Conservation (phyloP, 1,139 yeast species). For the Lipomyces yarrowii region DNA sequence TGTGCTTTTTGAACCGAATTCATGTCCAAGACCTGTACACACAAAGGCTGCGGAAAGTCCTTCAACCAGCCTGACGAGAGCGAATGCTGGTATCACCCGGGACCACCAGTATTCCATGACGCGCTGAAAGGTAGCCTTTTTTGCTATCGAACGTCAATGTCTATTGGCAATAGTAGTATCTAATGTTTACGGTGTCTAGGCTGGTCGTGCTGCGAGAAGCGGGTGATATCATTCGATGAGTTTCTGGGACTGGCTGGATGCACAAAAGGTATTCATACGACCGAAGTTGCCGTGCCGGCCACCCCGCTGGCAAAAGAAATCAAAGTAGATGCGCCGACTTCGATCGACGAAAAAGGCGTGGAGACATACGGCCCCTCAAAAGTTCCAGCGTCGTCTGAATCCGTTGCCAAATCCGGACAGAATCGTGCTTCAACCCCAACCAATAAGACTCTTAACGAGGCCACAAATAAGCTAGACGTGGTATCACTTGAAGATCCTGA, state of each 20-base stretch:
- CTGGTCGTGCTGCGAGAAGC: constrained; percentile 34
- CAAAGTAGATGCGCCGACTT: constrained; percentile 8
- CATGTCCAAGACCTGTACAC: constrained; percentile 31
- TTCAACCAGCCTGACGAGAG: constrained; percentile 24
- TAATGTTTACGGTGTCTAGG: constrained; percentile 17
- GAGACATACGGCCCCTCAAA: constrained; percentile 22
- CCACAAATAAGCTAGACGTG: constrained; percentile 13
- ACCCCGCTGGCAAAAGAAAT: constrained; percentile 15
- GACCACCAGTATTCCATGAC: constrained; percentile 35
- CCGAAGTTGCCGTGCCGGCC: constrained; percentile 25
- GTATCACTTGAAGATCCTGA: constrained; percentile 31
- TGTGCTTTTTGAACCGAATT: neutral
- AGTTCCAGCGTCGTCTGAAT: neutral
- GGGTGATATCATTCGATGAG: constrained; percentile 34
- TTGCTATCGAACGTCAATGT: neutral
- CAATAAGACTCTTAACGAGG: constrained; percentile 15
- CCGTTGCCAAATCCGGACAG: neutral
- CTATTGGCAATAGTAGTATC: neutral
- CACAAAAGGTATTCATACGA: constrained; percentile 32
- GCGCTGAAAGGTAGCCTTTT: constrained; percentile 31
- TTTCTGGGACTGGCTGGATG: constrained; percentile 34
- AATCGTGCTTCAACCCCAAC: constrained; percentile 16
- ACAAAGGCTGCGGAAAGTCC: constrained; percentile 30
- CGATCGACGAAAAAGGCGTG: constrained; percentile 24
- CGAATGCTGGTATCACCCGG: constrained; percentile 32